Conservation (phyloP, 139 green algal species). For the Raphidocelis subcapitata region DNA sequence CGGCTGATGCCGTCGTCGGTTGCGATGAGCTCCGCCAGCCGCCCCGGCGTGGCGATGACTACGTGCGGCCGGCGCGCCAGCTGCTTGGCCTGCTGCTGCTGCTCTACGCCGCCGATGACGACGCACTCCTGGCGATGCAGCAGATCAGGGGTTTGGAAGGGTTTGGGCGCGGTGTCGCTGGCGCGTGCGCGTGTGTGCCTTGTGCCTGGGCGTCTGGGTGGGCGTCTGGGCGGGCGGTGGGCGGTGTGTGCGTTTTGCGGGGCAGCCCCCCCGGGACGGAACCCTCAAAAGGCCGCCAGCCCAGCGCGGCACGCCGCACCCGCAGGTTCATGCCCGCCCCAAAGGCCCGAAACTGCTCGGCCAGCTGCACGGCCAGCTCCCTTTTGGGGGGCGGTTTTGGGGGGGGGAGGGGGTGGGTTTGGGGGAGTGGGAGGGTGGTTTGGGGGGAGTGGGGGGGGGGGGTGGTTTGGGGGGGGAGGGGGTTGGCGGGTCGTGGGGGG, state of each 20-base stretch:
- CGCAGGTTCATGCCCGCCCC: conserved; percentile 77
- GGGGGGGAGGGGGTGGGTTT: too few species aligned
- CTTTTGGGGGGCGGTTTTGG: conserved; percentile 49
- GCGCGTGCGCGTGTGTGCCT: too few species aligned
- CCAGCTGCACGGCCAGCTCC: conserved; percentile 96
- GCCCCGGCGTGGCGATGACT: conserved; percentile 93
- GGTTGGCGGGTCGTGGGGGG: too few species aligned
- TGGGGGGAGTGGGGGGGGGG: not conserved
- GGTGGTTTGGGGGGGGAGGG: not conserved
- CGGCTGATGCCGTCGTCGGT: conserved; percentile 12
- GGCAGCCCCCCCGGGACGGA: too few species aligned
- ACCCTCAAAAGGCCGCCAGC: too few species aligned
- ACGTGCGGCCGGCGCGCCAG: conserved; percentile 85
- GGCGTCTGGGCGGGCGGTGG: too few species aligned
- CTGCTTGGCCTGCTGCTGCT: conserved; percentile 71
- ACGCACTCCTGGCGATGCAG: conserved; percentile 53
- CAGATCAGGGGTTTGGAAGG: too few species aligned
- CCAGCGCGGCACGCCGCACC: conserved; percentile 19
- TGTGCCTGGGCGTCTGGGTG: too few species aligned
- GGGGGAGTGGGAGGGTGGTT: not conserved
- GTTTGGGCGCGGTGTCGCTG: too few species aligned
- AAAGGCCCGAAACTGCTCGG: conserved; percentile 91
- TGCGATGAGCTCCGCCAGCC: conserved; percentile 49
- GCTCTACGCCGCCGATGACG: conserved; percentile 91
- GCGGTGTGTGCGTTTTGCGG: too few species aligned